Base-by-base conservation (phyloP, 768 basidiomycete species). In the Leccinum barrowsii region DNA sequence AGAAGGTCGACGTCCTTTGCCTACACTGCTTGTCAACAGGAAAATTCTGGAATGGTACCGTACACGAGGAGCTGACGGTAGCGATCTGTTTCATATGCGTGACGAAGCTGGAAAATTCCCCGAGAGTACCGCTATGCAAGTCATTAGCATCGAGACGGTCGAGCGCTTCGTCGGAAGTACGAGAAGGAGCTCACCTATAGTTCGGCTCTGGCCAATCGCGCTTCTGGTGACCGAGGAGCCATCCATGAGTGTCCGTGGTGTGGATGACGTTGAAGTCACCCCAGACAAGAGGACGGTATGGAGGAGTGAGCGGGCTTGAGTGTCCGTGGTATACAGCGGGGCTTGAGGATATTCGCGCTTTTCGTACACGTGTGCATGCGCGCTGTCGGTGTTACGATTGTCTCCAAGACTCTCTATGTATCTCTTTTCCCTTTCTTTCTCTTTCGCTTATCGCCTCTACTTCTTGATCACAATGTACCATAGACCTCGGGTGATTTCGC, bases 101-200 rank as follows among this genome's bases (percentile, higher is more conserved):
- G 13, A 92, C 87, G 63, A 95, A 97, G n/a, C 89, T 91, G 40
- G 87, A 80, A 67, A 94, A 89, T 63, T 92, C 90, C n/a, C 92
- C 93, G 26, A 86, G 78, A 65, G 86, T 84, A 15, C 83, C 85
- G 58, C 81, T 77, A 55, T 7, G 35, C 7, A 57, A 28, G 13
- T 4, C 26, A 11, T 56, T 37, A 55, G 50, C 5, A 10, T 61
- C 50, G 3, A 51, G 22, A 19, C 17, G 19, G 22, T 50, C n/a
- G 5, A 21, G 34, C 11, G 24, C 50, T 17, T 57, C 28, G 37
- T 37, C 13, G 17, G 2, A 32, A 6, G 30, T 21, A 10, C 17
- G 32, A 15, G 35, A 50, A 50, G 21, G 4, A 7, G 63, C 78
- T 54, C 56, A 81, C 80, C 81, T 82, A 71, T 89, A 91, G 68